These are phyloP conservation scores for Macrocystidia cucumis DNA, from an alignment of 1,284 basidiomycete genomes.

Conservation along the genomic window DNA sequence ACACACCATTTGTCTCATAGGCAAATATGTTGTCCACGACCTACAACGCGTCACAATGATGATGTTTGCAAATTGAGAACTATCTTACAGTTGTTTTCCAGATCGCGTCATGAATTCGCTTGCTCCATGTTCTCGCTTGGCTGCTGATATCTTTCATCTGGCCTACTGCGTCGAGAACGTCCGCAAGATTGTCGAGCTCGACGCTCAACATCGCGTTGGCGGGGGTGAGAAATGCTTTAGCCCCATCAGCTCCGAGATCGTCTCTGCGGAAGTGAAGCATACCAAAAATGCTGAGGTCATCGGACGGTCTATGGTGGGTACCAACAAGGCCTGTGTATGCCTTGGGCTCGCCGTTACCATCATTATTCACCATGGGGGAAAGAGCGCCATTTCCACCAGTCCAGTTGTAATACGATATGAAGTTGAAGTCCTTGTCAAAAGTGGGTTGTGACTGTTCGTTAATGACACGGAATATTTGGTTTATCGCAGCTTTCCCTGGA, in stretches of 20 bases:
- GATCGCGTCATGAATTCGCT: conserved; percentile 53
- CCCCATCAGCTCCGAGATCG: neutral
- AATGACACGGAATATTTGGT: conserved; percentile 68
- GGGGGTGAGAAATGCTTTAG: conserved; percentile 60
- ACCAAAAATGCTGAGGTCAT: conserved; percentile 67
- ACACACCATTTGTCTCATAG: conserved; percentile 66
- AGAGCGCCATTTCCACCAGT: conserved; percentile 58
- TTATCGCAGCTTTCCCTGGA: conserved; percentile 65
- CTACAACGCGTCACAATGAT: conserved; percentile 21
- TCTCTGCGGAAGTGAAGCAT: conserved; percentile 12
- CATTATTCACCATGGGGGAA: conserved; percentile 57
- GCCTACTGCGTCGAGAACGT: conserved; percentile 45
- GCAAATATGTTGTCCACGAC: conserved; percentile 61
- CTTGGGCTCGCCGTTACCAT: conserved; percentile 63
- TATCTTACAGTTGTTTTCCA: conserved; percentile 54
- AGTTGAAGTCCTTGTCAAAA: conserved; percentile 63
- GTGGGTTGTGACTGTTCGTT: conserved; percentile 68
- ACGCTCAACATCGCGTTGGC: conserved; percentile 79
- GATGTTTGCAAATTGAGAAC: neutral
- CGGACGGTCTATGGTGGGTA: conserved; percentile 70
- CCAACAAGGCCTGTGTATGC: conserved; percentile 60
- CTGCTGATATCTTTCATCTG: conserved; percentile 42
- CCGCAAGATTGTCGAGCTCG: conserved; percentile 53
- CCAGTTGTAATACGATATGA: conserved; percentile 75
- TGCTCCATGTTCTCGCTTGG: conserved; percentile 51